Evolutionary conservation across 345 rosid genomes (phyloP).

Genomic region (Eutrema japonicum): DNA sequence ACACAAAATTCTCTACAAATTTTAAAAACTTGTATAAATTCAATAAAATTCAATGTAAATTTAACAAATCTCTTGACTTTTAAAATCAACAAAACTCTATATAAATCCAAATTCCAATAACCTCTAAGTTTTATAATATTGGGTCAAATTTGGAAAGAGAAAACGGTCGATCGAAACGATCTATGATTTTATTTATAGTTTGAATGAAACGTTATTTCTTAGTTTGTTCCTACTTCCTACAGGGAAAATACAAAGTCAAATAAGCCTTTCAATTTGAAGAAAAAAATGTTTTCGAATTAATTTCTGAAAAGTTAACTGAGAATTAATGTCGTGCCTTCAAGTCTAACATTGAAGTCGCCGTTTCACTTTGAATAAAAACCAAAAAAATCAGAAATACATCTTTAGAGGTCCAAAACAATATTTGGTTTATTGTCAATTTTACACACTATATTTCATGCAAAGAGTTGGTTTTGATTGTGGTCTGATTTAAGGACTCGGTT

Average conservation of each 20-base stretch:
- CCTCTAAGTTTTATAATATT: too few species aligned
- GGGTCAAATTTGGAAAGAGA: conserved; percentile 1
- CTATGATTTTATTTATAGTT: neutral
- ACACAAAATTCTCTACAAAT: too few species aligned
- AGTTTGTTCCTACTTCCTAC: neutral
- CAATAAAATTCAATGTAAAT: too few species aligned
- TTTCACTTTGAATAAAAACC: neutral
- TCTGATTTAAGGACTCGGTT: neutral
- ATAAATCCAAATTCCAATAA: too few species aligned
- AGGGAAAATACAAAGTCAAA: conserved; percentile 30
- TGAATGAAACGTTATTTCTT: conserved; percentile 3
- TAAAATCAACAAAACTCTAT: too few species aligned
- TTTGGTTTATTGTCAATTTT: conserved; percentile 13
- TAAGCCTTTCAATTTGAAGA: neutral
- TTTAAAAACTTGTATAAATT: too few species aligned
- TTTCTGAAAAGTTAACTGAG: neutral
- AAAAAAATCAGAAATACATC: neutral
- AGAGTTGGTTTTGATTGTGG: conserved; percentile 1
- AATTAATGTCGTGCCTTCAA: conserved; percentile 19
- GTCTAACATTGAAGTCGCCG: conserved; percentile 13
- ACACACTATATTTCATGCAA: conserved; percentile 5
- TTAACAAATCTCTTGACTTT: too few species aligned
- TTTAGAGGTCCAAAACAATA: neutral
- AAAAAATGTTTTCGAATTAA: neutral
- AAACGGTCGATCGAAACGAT: conserved; percentile 23